A percentile compares a stretch with the other conserved stretches of the same genome.
Conservation (phyloP, 2,329 filamentous ascomycete genomes). For the Cercospora canescens region DNA sequence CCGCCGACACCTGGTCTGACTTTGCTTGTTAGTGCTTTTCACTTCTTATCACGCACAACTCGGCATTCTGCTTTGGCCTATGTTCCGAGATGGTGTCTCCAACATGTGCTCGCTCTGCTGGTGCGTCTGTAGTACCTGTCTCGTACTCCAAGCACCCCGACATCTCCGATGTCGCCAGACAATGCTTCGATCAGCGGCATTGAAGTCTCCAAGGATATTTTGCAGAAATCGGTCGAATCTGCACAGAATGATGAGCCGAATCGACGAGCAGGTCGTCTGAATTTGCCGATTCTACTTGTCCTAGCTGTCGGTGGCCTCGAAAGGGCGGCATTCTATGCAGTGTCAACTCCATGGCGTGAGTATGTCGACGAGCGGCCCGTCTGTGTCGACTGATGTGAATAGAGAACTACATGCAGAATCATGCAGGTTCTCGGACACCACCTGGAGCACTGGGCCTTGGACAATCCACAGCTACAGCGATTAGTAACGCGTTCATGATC, state of each 20-base stretch:
- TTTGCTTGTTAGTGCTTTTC: neutral
- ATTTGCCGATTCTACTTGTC: conserved; percentile 8
- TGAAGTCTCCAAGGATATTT: too few species aligned
- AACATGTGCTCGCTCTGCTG: too few species aligned
- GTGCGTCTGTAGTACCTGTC: too few species aligned
- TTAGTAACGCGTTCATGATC: conserved; percentile 15
- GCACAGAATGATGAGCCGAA: conserved; percentile 39
- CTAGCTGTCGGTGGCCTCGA: conserved; percentile 13
- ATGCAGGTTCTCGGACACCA: neutral
- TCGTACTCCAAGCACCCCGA: too few species aligned
- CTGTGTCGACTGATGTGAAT: neutral
- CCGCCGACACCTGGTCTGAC: neutral
- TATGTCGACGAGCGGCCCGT: neutral
- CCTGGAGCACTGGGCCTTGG: conserved; percentile 16
- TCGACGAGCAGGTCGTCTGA: conserved; percentile 42
- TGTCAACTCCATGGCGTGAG: conserved; percentile 17
- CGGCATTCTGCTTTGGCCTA: too few species aligned
- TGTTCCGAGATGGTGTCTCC: too few species aligned
- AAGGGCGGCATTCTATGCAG: conserved; percentile 12
- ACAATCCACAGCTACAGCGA: conserved; percentile 15
- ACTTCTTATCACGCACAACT: too few species aligned
- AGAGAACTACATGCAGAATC: conserved; percentile 21
- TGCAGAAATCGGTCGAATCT: neutral
- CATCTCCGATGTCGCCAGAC: too few species aligned
- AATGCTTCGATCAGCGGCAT: too few species aligned